Evolutionary conservation across 83 land plant genomes (phyloP).

Genomic region (Diphasiastrum complanatum): DNA sequence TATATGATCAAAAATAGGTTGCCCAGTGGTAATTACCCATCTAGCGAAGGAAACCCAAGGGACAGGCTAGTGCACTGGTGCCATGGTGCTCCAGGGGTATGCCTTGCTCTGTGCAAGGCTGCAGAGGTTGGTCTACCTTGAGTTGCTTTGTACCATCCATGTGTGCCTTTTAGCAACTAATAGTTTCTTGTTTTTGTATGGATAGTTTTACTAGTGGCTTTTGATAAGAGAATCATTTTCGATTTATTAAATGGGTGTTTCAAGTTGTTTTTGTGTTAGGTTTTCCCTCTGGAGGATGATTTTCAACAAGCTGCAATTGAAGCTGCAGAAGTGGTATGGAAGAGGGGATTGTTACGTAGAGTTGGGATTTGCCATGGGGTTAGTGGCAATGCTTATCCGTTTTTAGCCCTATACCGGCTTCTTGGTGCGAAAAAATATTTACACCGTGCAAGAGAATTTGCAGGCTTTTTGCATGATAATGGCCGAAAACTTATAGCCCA

Average conservation of each 20-base stretch:
- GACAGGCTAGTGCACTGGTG: slow-evolving; percentile 95
- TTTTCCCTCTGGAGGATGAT: slow-evolving; percentile 45
- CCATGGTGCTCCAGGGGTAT: slow-evolving; percentile 91
- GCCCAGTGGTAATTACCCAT: slow-evolving; percentile 70
- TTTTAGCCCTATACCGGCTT: slow-evolving; percentile 54
- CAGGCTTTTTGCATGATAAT: slow-evolving; percentile 51
- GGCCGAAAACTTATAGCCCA: slow-evolving; percentile 45
- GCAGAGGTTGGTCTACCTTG: slow-evolving; percentile 45
- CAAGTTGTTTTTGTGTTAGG: slow-evolving; percentile 32
- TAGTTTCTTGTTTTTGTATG: not conserved
- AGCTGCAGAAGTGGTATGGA: slow-evolving; percentile 87
- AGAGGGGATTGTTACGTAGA: slow-evolving; percentile 68
- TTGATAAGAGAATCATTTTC: not conserved
- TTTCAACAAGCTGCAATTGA: slow-evolving; percentile 62
- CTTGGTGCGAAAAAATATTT: slow-evolving; percentile 45
- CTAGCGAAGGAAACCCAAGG: slow-evolving; percentile 49
- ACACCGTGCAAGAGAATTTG: slow-evolving; percentile 66
- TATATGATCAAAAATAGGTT: slow-evolving; percentile 85
- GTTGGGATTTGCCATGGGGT: slow-evolving; percentile 91
- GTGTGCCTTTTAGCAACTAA: not conserved
- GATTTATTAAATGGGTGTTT: not conserved
- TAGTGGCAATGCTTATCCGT: slow-evolving; percentile 83
- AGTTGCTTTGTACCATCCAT: not conserved
- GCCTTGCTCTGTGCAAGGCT: slow-evolving; percentile 80
- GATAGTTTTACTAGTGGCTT: not conserved